Evolutionary conservation across 805 yeast genomes (phyloP), one percentile per base, ranked within the genome.

Genomic region (Komagataella ulmi): DNA sequence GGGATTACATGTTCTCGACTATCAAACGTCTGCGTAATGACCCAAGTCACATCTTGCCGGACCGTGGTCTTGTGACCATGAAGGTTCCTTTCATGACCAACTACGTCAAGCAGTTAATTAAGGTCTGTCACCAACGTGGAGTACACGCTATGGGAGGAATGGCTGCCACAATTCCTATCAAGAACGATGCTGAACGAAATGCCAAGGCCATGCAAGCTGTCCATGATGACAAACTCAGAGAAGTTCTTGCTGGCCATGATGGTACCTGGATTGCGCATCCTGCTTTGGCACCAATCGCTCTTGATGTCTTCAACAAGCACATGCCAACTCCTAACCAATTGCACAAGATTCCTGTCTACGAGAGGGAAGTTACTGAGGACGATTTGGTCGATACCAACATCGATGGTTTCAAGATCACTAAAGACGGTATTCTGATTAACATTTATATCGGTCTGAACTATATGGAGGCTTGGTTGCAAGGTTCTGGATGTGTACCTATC

Each of bases 261-360:
- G 89, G 93, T 50, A 83, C 91, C 54, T 85, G 95, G 95, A 85
- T 85, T 63, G 91, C 91, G 14, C 93, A 85, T 61, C 95, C 95
- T 17, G 90, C 89, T 18, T 73, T 85, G 64, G 86, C 85, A 23
- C 76, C 83, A 17, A 77, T 85, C 56, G 89, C 88, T 46, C 75
- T 83, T 62, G 74, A 77, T 60, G 85, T 85, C 18, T 85, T 85
- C 69, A 76, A 81, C 63, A 78, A 82, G 64, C 76, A 79, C 66
- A 82, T 85, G 90, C 85, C 86, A 57, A 86, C 91, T 44, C 87
- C 90, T 57, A 85, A 85, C 71, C 93, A 85, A 69, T 75, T 85
- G 59, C 66, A 62, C 49, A 62, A 64, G 19, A 70, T 69, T 49
- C 84, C 85, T 53, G 68, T 68, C 45, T 60, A 65, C 17, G 64